Evolutionary conservation across 2,329 filamentous ascomycete genomes (phyloP).

Genomic region (Neopestalotiopsis rosae): DNA sequence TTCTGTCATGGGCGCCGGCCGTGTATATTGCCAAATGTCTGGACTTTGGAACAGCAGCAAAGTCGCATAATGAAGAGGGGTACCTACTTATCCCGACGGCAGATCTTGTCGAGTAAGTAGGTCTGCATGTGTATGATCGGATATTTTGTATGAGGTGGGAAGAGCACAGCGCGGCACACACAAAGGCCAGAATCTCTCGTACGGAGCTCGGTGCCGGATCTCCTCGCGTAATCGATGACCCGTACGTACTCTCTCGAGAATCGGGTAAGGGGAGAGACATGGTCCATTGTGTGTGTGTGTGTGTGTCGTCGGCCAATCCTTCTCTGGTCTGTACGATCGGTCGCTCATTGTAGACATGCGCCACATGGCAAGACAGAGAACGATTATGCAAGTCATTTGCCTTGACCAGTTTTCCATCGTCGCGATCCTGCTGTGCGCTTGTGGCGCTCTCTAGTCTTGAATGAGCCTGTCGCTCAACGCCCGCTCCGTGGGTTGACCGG

Average conservation of each 20-base stretch:
- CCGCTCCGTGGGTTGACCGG: not conserved
- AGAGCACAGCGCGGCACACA: not conserved
- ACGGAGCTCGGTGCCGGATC: conserved; percentile 12
- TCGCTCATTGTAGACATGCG: not conserved
- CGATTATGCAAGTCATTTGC: not conserved
- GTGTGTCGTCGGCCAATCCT: not conserved
- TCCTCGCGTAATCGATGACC: not conserved
- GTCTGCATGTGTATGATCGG: not conserved
- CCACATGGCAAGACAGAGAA: too few relatives aligned
- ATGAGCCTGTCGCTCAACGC: not conserved
- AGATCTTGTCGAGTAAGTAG: not conserved
- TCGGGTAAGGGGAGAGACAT: not conserved
- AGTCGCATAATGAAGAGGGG: not conserved
- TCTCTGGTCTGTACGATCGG: not conserved
- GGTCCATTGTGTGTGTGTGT: not conserved
- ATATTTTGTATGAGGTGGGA: not conserved
- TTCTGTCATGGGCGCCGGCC: not conserved
- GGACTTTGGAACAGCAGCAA: not conserved
- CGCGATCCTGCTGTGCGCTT: not conserved
- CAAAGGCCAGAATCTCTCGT: not conserved
- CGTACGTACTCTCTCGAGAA: too few relatives aligned
- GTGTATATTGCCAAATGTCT: not conserved
- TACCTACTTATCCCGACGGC: not conserved
- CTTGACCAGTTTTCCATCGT: not conserved
- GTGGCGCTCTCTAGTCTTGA: not conserved